These are phyloP conservation scores for Cyclospora cayetanensis DNA, from an alignment of 169 alveolate genomes.

Conservation along the genomic window DNA sequence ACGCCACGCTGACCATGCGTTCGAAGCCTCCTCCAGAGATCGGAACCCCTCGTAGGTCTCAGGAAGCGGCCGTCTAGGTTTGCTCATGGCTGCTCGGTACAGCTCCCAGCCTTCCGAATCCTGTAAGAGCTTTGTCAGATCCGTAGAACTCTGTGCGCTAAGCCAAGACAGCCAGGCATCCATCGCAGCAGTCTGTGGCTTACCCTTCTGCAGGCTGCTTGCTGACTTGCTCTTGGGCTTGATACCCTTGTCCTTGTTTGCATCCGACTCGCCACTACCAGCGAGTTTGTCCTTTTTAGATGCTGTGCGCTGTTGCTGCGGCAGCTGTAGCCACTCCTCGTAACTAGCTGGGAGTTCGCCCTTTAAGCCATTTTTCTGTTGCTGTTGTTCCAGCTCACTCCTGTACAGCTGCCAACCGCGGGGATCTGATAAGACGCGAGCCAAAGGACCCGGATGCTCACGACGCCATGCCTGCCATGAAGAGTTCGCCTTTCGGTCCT, in stretches of 20 bases:
- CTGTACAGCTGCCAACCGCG: constrained; percentile 70
- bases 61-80: constrained; percentile 48
- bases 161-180: constrained; percentile 65
- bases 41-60: constrained; percentile 62
- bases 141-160: constrained; percentile 19
- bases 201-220: constrained; percentile 15
- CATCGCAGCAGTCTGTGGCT: constrained; percentile 58
- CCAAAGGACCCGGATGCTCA: constrained; percentile 65
- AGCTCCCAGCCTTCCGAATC: constrained; percentile 64
- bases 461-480: constrained; percentile 69
- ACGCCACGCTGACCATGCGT: constrained; percentile 69
- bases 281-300: constrained; percentile 19
- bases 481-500: constrained; percentile 12
- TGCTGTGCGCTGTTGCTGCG: constrained; percentile 30
- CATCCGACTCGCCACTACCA: constrained; percentile 4
- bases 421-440: constrained; percentile 58
- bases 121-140: constrained; percentile 38
- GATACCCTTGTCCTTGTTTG: neutral
- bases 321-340: constrained; percentile 66
- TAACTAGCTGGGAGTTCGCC: constrained; percentile 50
- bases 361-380: constrained; percentile 45
- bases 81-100: constrained; percentile 65
- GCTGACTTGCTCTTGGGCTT: neutral
- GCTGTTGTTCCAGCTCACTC: constrained; percentile 34
- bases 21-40: constrained; percentile 48